Evolutionary conservation across 306 rosid species (phyloP).

Genomic region (Glycine soja): DNA sequence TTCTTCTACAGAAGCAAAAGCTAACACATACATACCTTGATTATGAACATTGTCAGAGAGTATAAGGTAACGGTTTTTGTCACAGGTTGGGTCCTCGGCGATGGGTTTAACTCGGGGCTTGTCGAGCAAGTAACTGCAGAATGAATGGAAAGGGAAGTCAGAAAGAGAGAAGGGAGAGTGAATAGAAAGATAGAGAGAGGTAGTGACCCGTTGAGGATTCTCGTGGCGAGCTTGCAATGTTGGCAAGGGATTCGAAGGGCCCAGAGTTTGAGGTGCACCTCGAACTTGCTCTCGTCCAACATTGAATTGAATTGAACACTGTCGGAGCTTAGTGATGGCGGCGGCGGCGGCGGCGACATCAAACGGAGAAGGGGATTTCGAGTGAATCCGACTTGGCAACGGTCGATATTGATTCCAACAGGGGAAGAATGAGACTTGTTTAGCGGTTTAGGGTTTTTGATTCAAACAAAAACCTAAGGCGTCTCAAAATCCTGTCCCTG

Average conservation of each 20-base stretch:
- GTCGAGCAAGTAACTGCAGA: constrained; percentile 77
- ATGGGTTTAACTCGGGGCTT: constrained; percentile 87
- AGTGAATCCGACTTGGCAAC: too few relatives aligned
- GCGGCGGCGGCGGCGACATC: too few relatives aligned
- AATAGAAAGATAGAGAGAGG: background rate
- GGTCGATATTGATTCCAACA: too few relatives aligned
- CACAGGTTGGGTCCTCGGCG: constrained; percentile 74
- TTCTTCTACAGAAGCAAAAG: too few relatives aligned
- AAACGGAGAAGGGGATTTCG: too few relatives aligned
- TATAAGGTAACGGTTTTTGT: constrained; percentile 73
- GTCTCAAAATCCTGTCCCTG: too few relatives aligned
- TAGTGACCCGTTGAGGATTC: constrained; percentile 74
- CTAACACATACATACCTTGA: constrained; percentile 46
- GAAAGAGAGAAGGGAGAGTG: background rate
- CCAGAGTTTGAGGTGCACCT: constrained; percentile 66
- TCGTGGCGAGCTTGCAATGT: constrained; percentile 74
- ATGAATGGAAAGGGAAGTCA: background rate
- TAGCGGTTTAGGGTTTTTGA: too few relatives aligned
- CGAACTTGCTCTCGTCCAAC: constrained; percentile 71
- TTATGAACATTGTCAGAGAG: constrained; percentile 71
- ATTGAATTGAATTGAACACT: too few relatives aligned
- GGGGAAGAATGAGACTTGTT: too few relatives aligned
- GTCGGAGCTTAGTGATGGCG: too few relatives aligned
- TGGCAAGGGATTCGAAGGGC: constrained; percentile 95
- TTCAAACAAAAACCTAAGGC: too few relatives aligned